Evolutionary conservation across 2,329 filamentous ascomycete genomes (phyloP), one percentile per base, ranked within the genome.

Genomic region (Trichophyton simii): DNA sequence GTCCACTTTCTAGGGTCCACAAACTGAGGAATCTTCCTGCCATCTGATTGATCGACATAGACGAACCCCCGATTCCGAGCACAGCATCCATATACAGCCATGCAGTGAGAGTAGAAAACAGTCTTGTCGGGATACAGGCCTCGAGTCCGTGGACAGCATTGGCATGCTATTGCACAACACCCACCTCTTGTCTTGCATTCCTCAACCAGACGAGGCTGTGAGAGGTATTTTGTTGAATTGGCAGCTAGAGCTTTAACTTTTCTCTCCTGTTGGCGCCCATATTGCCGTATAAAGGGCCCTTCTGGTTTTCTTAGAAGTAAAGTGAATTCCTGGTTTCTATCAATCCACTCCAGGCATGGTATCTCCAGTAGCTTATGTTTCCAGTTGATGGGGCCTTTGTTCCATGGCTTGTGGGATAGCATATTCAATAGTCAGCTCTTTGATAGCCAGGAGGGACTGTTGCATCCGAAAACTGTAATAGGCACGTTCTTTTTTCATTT

Each of bases 51-150:
- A 4, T n/a, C 7, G 2, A 38, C 5, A 15, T 41, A 9, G 3
- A 31, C 36, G 55, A 44, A 57, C 48, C 50, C 48, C 18, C 59
- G 59, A n/a, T 13, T 28, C 5, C 34, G 9, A 15, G 57, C 38
- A 38, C 60, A 61, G 11, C 60, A 61, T 6, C 52, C 52, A 22
- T 52, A 61, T 4, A 9, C 7, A 4, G 13, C 8, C 8, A 38
- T 61, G 41, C 60, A 61, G 44, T 61, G 60, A n/a, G 52, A 34
- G n/a, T 58, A 61, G 20, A 48, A 57, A 25, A 58, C 9, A 15
- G 44, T 61, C 22, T 55, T 44, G 20, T 61, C 41, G 6, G 50
- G 38, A 15, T 13, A 48, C 18, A 61, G 15, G 9, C 38, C 52
- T 25, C 52, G 50, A 1, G 50, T n/a, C 20, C n/a, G 44, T 18